Evolutionary conservation across 768 basidiomycete genomes (phyloP), one percentile per base, ranked within the genome.

Genomic region (Hericium coralloides): DNA sequence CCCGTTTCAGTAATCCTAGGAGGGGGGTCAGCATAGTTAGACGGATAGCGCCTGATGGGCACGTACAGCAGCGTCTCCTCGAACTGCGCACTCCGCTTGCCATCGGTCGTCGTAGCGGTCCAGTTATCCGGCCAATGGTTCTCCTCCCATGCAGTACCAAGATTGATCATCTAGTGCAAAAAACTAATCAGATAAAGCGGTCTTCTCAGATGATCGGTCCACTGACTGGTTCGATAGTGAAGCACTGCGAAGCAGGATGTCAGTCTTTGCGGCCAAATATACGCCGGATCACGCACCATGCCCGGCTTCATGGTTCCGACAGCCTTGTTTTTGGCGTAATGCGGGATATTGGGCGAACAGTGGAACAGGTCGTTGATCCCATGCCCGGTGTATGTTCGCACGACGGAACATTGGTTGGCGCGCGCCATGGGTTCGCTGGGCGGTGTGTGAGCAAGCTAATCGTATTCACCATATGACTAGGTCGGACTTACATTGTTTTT

Each of bases 31-130:
- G 49, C 45, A 50, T 25, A 52, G 47, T 38, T 23, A 49, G 48
- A 38, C 38, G 25, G 20, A n/a, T 15, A 45, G 62, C 45, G 17
- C 22, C 26, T 39, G 50, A 7, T 49, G 17, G 20, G 52, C 39
- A 80, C 92, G 64, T 66, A 95, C 94, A 99, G 70, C 38, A 99
- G 74, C 1, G 95, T 98, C 66, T 99, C 97, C 69, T 99, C 97
- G 67, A 98, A 99, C 66, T 99, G 97, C 1, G 97, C 97, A 59
- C 91, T 94, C 56, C 80, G 76, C 69, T 88, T 89, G 22, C 94
- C 95, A 70, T 98, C 95, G 12, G 79, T 71, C 4, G 97, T 99
- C 20, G 88, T 92, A 1, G 95, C 92, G 2, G 95, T 98, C 95
- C 95, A 98, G 66, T 92, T 86, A 69, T 95, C 93, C 36, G 87